Evolutionary conservation across 139 green algal genomes (phyloP), one percentile per base, ranked within the genome.

Genomic region (Chlamydomonas incerta): DNA sequence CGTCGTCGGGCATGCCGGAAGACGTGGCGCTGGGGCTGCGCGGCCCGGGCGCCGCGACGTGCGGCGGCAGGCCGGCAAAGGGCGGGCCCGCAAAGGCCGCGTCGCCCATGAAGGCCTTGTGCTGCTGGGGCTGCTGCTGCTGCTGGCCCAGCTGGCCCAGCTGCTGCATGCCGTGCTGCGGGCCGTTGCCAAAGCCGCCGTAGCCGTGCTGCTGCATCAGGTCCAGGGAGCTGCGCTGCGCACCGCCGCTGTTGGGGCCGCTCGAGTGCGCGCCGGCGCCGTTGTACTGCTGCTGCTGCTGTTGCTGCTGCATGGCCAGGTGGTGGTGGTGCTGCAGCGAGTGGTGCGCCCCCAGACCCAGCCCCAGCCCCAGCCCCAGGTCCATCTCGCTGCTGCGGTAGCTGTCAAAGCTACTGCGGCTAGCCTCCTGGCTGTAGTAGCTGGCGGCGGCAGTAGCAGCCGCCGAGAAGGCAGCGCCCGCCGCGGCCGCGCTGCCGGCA

Each of bases 351-450:
- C 31, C n/a, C n/a, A n/a, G n/a, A n/a, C 31, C n/a, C 31, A 24
- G 35, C 11, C 41, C 65, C 65, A 75, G 33, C 5, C 35, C 37
- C 35, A 85, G 31, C 11, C 68, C 35, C 34, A 86, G 28, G 47
- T 79, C 80, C 26, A 71, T 2, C 17, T 86, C 80, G 29, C 68
- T 80, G 80, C 68, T 80, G 50, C 68, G 68, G 69, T 86, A 86
- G 80, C 80, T 86, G 68, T 86, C 80, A 62, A 86, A 86, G 35
- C 65, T 77, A 52, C 68, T 86, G 52, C 80, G 67, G 68, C 52
- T 72, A 1, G 50, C 68, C 80, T 86, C 68, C 50, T 86, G 80
- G 80, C 68, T 80, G 80, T 72, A 86, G 57, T 86, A 86, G 80
- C 79, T 85, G 47, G 65, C 66, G 18, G 79, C 65, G 1, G 65